Evolutionary conservation across 371 early-diverging fungal species (phyloP).

Genomic region (Circinella umbellata): DNA sequence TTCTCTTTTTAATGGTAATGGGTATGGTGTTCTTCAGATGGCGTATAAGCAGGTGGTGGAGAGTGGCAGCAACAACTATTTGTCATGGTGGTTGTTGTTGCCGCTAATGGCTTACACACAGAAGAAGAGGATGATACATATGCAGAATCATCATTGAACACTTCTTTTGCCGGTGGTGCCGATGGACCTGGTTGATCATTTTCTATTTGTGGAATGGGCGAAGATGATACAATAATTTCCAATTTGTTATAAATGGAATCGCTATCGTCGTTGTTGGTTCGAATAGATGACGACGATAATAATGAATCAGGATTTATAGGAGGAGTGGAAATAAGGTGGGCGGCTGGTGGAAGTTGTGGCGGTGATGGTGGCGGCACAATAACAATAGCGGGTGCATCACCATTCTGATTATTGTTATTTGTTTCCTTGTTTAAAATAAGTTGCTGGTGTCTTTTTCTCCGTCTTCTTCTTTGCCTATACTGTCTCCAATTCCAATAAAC

Average conservation of each 20-base stretch:
- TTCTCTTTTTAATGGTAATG: background rate
- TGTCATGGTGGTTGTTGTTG: background rate
- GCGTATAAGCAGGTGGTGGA: slow-evolving; percentile 18
- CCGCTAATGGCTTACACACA: background rate
- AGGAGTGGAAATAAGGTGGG: too few relatives aligned
- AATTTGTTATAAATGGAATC: background rate
- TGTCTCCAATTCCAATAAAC: slow-evolving; percentile 25
- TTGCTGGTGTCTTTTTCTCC: slow-evolving; percentile 6
- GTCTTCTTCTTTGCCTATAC: slow-evolving; percentile 5
- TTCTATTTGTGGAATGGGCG: background rate
- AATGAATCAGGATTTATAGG: too few relatives aligned
- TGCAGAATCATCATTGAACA: slow-evolving; percentile 7
- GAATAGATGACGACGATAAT: slow-evolving; percentile 1
- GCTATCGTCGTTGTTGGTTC: too few relatives aligned
- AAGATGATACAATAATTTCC: background rate
- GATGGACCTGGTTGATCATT: slow-evolving; percentile 20
- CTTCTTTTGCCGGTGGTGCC: slow-evolving; percentile 33
- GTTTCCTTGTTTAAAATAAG: background rate
- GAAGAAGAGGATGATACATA: slow-evolving; percentile 12
- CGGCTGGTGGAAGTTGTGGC: background rate
- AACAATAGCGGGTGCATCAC: slow-evolving; percentile 1
- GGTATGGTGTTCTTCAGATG: slow-evolving; percentile 10
- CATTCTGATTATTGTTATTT: background rate
- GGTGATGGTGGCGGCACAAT: background rate
- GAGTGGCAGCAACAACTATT: slow-evolving; percentile 12